phyloP scores from a whole-genome alignment of 306 rosid species.

The Psophocarpus tetragonolobus region DNA sequence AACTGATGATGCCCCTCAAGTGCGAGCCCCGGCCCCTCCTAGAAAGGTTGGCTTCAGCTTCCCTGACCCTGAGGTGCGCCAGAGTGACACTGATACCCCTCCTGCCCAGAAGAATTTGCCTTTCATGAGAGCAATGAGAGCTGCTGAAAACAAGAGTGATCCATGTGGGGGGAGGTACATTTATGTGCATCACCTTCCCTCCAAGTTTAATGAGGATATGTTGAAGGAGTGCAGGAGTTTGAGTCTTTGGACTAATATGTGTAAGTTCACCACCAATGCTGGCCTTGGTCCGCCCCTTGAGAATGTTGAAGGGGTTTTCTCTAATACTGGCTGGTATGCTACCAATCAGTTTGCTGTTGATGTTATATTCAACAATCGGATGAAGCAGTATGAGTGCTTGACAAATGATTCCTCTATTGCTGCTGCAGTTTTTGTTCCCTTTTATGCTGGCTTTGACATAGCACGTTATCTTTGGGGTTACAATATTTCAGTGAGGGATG shows the following conservation, averaged over 20 bases:
- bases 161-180: slow-evolving; percentile 98
- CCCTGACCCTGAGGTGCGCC: neutral
- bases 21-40: slow-evolving; percentile 1
- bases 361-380: slow-evolving; percentile 86
- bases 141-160: slow-evolving; percentile 83
- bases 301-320: slow-evolving; percentile 92
- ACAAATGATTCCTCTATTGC: slow-evolving; percentile 86
- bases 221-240: slow-evolving; percentile 75
- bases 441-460: slow-evolving; percentile 95
- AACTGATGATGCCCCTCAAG: slow-evolving; percentile 24
- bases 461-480: slow-evolving; percentile 94
- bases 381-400: slow-evolving; percentile 96
- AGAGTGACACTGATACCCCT: neutral
- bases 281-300: slow-evolving; percentile 98
- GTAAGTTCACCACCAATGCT: slow-evolving; percentile 86
- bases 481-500: slow-evolving; percentile 80
- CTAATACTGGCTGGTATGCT: slow-evolving; percentile 83
- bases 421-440: slow-evolving; percentile 89
- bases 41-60: slow-evolving; percentile 24
- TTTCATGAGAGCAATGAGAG: slow-evolving; percentile 70
- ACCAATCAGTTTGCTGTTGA: slow-evolving; percentile 97
- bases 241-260: slow-evolving; percentile 97
- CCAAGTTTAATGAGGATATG: slow-evolving; percentile 96
- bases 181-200: slow-evolving; percentile 86
- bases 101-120: slow-evolving; percentile 41